Base-by-base conservation (phyloP, 1,139 yeast species). In the Sugiyamaella pinicola region DNA sequence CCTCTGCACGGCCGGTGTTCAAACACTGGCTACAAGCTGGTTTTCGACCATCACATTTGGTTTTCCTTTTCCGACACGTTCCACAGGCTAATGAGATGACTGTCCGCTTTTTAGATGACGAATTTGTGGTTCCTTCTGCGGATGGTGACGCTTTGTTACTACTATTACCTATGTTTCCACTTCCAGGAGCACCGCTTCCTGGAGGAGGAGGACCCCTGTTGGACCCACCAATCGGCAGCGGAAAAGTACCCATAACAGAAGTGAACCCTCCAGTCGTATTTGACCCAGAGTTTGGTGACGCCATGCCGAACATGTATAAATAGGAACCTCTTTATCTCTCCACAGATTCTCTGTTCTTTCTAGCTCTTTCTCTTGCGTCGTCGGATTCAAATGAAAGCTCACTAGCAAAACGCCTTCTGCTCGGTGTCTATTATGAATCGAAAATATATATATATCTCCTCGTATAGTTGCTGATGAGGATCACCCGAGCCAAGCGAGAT, bases 21-120 rank as follows among this genome's bases (percentile, higher is more conserved):
- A 52, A 34, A 51, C 72, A 69, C 19, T 67, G 61, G 17, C 61
- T 55, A 55, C 72, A 69, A 10, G 59, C 42, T 2, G 72, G 72
- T 31, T 61, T 61, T 4, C 41, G 52, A 29, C 72, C 70, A 52
- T 67, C 68, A 49, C 72, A 69, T 43, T 65, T 65, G 33, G 68
- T 62, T 55, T 69, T 69, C 18, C 72, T 59, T 38, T 61, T 60
- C 12, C 72, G 61, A 53, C 72, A 69, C n/a, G 60, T 51, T 40
- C 58, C 59, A 51, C 72, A 69, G 9, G 72, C 72, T 12, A 47
- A 40, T n/a, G 46, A 39, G 17, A 47, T 40, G 15, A 66, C 61
- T 41, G 66, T 67, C 12, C 51, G 2, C 29, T 40, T 47, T 22
- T 47, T 40, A 7, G 46, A 17, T 9, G n/a, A n/a, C n/a, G 49